These are phyloP conservation scores for Kwoniella heveanensis DNA, from an alignment of 768 basidiomycete species.

Conservation along the genomic window DNA sequence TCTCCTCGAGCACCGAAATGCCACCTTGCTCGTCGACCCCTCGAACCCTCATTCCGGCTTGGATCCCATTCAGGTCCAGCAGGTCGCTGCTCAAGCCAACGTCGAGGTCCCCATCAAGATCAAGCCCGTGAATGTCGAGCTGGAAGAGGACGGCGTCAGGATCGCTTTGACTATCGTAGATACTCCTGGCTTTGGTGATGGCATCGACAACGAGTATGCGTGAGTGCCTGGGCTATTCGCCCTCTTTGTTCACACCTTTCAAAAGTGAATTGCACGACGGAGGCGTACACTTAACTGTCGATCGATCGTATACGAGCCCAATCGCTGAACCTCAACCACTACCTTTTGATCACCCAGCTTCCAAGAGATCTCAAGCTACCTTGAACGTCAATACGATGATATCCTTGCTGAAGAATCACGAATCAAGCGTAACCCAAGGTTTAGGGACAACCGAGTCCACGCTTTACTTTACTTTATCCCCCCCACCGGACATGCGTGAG, in stretches of 20 bases:
- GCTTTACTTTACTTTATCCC: conserved; percentile 97
- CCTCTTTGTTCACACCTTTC: too few species aligned
- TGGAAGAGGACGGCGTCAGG: conserved; percentile 97
- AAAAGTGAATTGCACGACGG: too few species aligned
- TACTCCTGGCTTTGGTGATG: conserved; percentile 97
- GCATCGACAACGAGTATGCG: conserved; percentile 98
- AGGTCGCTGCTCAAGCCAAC: conserved; percentile 80
- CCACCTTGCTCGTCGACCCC: conserved; percentile 38
- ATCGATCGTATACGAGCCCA: too few species aligned
- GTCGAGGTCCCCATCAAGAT: conserved; percentile 92
- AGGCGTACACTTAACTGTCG: too few species aligned
- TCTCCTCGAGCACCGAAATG: conserved; percentile 77
- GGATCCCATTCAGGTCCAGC: conserved; percentile 62
- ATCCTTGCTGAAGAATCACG: conserved; percentile 97
- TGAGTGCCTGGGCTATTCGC: conserved; percentile 60
- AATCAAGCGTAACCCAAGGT: conserved; percentile 99
- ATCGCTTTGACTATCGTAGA: conserved; percentile 98
- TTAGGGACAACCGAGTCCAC: conserved; percentile 96
- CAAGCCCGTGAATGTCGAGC: conserved; percentile 92
- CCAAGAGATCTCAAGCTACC: conserved; percentile 92
- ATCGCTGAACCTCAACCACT: too few species aligned
- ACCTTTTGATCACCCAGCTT: too few species aligned
- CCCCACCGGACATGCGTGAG: conserved; percentile 62
- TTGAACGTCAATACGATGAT: conserved; percentile 98
- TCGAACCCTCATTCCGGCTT: conserved; percentile 36